A percentile compares a stretch with the other conserved stretches of the same genome.
These are phyloP conservation scores for Saccharomycopsis synnaedendra DNA, from an alignment of 805 yeast genomes.

Conservation along the genomic window DNA sequence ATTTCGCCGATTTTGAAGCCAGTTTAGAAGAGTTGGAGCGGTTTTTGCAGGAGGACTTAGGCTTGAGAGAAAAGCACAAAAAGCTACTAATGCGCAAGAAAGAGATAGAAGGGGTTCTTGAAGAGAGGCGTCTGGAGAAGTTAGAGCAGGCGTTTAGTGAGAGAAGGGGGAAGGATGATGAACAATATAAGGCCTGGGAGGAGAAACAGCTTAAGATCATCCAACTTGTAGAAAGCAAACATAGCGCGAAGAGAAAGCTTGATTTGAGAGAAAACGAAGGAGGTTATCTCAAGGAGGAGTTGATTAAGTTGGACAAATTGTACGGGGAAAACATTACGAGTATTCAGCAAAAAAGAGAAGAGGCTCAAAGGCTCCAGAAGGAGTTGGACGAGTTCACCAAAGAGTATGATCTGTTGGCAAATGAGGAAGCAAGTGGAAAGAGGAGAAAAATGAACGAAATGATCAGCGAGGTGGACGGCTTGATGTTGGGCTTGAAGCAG, in stretches of 20 bases:
- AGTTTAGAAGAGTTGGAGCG: conserved; percentile 29
- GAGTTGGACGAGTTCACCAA: conserved; percentile 6
- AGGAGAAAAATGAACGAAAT: conserved; percentile 13
- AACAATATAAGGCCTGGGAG: conserved; percentile 21
- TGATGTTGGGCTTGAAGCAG: conserved; percentile 11
- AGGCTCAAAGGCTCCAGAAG: conserved; percentile 15
- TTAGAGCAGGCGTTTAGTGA: conserved; percentile 17
- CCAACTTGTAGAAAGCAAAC: conserved; percentile 35
- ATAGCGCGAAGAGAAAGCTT: conserved; percentile 30
- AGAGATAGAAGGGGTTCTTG: conserved; percentile 11
- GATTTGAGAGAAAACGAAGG: conserved; percentile 45
- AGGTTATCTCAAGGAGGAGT: conserved; percentile 52
- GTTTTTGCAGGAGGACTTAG: conserved; percentile 20
- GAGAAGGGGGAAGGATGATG: conserved; percentile 18
- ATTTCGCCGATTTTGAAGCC: conserved; percentile 31
- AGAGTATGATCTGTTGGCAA: conserved; percentile 3
- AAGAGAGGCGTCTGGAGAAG: conserved; percentile 3
- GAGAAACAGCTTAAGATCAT: conserved; percentile 31
- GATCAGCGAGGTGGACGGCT: conserved; percentile 16
- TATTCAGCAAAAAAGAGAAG: conserved; percentile 18
- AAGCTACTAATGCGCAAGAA: conserved; percentile 15
- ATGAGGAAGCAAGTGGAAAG: neutral
- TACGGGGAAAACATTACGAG: conserved; percentile 31
- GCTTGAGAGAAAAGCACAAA: conserved; percentile 16
- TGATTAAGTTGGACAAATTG: conserved; percentile 39